A percentile compares a stretch with the other conserved stretches of the same genome.
Evolutionary conservation across 164 flowering plant genomes (phyloP).

Genomic region (Tetracentron sinense): DNA sequence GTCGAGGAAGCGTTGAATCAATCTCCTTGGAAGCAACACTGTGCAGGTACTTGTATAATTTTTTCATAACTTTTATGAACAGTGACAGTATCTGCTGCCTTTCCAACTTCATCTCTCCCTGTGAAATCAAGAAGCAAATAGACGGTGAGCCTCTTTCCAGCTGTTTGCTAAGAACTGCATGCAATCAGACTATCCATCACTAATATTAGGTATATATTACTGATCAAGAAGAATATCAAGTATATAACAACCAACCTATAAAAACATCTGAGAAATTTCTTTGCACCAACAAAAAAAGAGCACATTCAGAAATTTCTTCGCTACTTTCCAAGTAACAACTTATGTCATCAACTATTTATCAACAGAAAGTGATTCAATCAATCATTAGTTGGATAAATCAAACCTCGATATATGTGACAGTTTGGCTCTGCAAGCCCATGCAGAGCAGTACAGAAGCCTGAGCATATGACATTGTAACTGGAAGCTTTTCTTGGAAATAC

Average conservation of each 20-base stretch:
- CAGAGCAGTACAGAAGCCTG: slow-evolving; percentile 81
- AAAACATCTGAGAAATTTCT: too few relatives aligned
- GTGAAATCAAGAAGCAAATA: slow-evolving; percentile 19
- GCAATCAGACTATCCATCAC: not conserved
- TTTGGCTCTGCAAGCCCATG: slow-evolving; percentile 68
- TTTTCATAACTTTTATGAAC: slow-evolving; percentile 71
- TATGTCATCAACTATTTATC: not conserved
- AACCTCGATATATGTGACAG: slow-evolving; percentile 67
- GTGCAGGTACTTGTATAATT: slow-evolving; percentile 54
- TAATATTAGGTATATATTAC: too few relatives aligned
- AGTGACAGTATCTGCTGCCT: slow-evolving; percentile 61
- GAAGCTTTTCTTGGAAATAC: slow-evolving; percentile 70
- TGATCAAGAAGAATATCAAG: too few relatives aligned
- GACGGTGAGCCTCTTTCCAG: not conserved
- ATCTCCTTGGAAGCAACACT: slow-evolving; percentile 56
- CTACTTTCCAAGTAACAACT: not conserved
- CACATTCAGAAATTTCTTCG: too few relatives aligned
- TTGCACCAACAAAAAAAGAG: too few relatives aligned
- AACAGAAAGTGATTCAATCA: not conserved
- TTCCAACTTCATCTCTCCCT: slow-evolving; percentile 74
- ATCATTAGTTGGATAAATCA: not conserved
- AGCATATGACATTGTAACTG: slow-evolving; percentile 61
- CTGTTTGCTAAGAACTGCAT: not conserved
- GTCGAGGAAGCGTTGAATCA: slow-evolving; percentile 51
- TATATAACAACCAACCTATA: too few relatives aligned